Base-by-base conservation (phyloP, 1,284 basidiomycete genomes). In the Xanthoconium separans region DNA sequence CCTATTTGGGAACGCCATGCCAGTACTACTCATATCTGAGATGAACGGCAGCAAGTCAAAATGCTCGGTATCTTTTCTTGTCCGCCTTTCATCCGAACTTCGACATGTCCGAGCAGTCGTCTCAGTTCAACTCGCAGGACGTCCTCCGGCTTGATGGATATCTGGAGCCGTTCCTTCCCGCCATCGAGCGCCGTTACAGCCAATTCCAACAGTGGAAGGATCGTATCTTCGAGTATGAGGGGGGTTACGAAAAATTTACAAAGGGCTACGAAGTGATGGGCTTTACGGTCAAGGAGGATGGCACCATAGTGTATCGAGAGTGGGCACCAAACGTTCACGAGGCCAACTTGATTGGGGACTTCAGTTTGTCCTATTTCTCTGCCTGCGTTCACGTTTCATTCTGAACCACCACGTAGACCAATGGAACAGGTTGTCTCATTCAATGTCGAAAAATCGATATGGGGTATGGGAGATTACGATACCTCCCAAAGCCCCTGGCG, bases 261-360 rank as follows among this genome's bases (percentile, higher is more conserved):
- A 84, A 87, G 66, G 93, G 94, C 13, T 97, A 95, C 75, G 79
- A 88, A 60, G 84, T 83, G 59, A 92, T 91, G 75, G 96, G 96
- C 37, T 78, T 99, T 62, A 87, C 90, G 53, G 80, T 93, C 40
- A 78, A 79, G 45, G 69, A 75, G 22, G 81, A 89, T 53, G 86
- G 86, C 47, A 80, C 87, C 30, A 83, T 98, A 37, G 75, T 82
- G 9, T 99, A 98, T 70, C 80, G 91, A 64, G 96, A 99, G 70
- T 99, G 96, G 96, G 96, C 96, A 7, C 95, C 96, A 0, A 93
- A 92, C 63, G 95, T 89, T 13, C 76, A 70, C 44, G 85, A 89
- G 64, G 96, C 95, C 1, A 81, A 78, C 63, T 75, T 99, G 52
- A 94, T 95, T 66, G 96, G 96, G 48, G 96, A 99, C 46, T 99